Evolutionary conservation across 257 asterid species (phyloP).

Genomic region (Coffea eugenioides): DNA sequence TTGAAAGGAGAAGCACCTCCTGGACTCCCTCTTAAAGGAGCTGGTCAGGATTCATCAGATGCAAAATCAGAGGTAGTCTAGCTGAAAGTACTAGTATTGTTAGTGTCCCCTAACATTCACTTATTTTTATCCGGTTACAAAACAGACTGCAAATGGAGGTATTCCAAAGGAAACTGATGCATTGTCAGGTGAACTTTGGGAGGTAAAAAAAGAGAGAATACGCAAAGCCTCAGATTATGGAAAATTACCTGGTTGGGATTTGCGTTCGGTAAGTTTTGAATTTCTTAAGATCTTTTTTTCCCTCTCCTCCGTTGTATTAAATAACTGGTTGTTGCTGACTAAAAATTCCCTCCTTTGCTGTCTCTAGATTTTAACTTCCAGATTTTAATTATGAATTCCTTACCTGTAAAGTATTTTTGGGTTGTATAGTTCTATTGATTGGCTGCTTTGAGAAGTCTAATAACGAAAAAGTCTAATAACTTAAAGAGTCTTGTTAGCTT

Average conservation of each 20-base stretch:
- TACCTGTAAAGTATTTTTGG: neutral
- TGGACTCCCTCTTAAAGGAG: constrained; percentile 98
- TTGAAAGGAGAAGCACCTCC: constrained; percentile 99
- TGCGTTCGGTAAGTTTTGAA: constrained; percentile 83
- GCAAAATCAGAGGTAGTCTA: constrained; percentile 69
- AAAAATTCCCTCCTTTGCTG: neutral
- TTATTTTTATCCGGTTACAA: constrained; percentile 22
- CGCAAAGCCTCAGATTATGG: constrained; percentile 81
- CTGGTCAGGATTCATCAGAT: constrained; percentile 98
- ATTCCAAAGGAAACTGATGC: constrained; percentile 82
- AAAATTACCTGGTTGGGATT: constrained; percentile 89
- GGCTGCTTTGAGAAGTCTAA: neutral
- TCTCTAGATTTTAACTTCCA: neutral
- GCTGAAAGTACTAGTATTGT: constrained; percentile 17
- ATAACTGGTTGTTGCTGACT: neutral
- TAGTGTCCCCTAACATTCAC: constrained; percentile 13
- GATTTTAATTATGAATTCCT: neutral
- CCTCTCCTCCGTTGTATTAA: neutral
- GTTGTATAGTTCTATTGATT: neutral
- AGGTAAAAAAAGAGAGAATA: constrained; percentile 91
- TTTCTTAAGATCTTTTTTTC: constrained; percentile 11
- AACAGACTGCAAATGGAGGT: constrained; percentile 80
- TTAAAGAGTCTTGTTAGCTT: neutral
- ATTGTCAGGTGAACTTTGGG: constrained; percentile 99
- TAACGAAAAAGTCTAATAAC: too few relatives aligned